phyloP scores from a whole-genome alignment of 1,139 yeast genomes.

The Pichia sp. region DNA sequence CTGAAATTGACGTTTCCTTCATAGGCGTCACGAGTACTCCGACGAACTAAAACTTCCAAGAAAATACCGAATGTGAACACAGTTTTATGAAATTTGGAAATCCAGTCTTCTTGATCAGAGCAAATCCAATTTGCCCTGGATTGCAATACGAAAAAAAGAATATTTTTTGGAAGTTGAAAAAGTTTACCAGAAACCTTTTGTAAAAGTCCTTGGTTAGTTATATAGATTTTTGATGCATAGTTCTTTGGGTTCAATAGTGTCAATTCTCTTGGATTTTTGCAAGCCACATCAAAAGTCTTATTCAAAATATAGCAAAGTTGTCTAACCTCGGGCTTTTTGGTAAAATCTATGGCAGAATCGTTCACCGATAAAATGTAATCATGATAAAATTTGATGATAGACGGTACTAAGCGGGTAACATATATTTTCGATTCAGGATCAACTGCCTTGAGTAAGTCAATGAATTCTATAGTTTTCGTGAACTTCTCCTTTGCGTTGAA shows the following conservation, averaged over 20 bases:
- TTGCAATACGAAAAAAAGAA: slow-evolving; percentile 2
- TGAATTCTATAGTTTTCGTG: slow-evolving; percentile 6
- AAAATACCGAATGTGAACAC: slow-evolving; percentile 15
- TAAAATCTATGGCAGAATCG: neutral
- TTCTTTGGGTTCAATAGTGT: slow-evolving; percentile 16
- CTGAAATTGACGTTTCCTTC: neutral
- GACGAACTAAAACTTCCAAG: slow-evolving; percentile 18
- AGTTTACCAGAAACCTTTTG: slow-evolving; percentile 10
- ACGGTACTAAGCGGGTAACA: slow-evolving; percentile 2
- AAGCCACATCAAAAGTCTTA: slow-evolving; percentile 12
- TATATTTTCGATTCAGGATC: slow-evolving; percentile 7
- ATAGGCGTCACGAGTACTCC: slow-evolving; percentile 5
- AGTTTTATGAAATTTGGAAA: slow-evolving; percentile 14
- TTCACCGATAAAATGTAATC: neutral
- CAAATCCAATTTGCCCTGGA: slow-evolving; percentile 13
- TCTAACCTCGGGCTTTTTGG: slow-evolving; percentile 35
- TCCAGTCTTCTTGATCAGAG: slow-evolving; percentile 13
- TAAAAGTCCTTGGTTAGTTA: slow-evolving; percentile 11
- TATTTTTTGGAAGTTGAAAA: slow-evolving; percentile 3
- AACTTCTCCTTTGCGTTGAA: neutral
- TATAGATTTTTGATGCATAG: slow-evolving; percentile 16
- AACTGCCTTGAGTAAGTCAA: slow-evolving; percentile 6
- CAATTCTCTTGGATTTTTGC: slow-evolving; percentile 12
- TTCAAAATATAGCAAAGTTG: slow-evolving; percentile 45
- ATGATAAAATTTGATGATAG: neutral